A percentile compares a stretch with the other conserved stretches of the same genome.
Conservation (phyloP, 1,284 basidiomycete species). For the Apiotrichum domesticum region DNA sequence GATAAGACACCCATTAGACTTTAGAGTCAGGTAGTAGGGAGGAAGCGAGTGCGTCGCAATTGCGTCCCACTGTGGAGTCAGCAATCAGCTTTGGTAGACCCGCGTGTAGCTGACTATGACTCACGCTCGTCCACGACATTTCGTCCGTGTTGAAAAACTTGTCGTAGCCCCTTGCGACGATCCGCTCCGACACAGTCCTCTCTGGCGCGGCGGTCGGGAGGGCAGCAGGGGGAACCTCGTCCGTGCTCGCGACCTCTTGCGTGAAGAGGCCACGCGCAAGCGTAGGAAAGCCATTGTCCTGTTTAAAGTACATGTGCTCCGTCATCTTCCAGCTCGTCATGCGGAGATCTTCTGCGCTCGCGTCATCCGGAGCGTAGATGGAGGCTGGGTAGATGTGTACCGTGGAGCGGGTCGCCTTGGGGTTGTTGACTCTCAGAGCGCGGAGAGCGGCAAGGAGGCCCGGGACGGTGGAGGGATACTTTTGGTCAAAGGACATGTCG, state of each 20-base stretch:
- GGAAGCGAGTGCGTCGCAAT: slow-evolving; percentile 65
- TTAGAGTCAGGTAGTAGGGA: slow-evolving; percentile 85
- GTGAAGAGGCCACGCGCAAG: slow-evolving; percentile 84
- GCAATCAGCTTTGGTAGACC: background rate
- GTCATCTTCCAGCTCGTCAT: slow-evolving; percentile 92
- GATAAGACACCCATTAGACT: slow-evolving; percentile 98
- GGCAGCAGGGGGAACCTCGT: slow-evolving; percentile 28
- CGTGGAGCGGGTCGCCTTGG: slow-evolving; percentile 35
- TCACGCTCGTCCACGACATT: slow-evolving; percentile 85
- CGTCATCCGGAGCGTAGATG: slow-evolving; percentile 25
- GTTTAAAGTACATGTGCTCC: slow-evolving; percentile 82
- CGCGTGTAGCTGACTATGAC: slow-evolving; percentile 30
- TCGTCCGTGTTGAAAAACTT: slow-evolving; percentile 99
- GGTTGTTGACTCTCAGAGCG: slow-evolving; percentile 26
- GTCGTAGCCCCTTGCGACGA: slow-evolving; percentile 90
- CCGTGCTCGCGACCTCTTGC: slow-evolving; percentile 38
- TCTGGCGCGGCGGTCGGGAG: slow-evolving; percentile 17
- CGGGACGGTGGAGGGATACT: slow-evolving; percentile 24
- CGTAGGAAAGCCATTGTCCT: slow-evolving; percentile 85
- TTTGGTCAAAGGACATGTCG: background rate
- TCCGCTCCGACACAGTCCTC: slow-evolving; percentile 50
- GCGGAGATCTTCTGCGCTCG: slow-evolving; percentile 17
- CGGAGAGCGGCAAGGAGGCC: slow-evolving; percentile 32
- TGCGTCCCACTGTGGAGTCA: slow-evolving; percentile 65
- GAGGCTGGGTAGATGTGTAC: slow-evolving; percentile 37